These are phyloP conservation scores for Cucurbita maxima DNA, from an alignment of 306 rosid genomes.

Conservation along the genomic window DNA sequence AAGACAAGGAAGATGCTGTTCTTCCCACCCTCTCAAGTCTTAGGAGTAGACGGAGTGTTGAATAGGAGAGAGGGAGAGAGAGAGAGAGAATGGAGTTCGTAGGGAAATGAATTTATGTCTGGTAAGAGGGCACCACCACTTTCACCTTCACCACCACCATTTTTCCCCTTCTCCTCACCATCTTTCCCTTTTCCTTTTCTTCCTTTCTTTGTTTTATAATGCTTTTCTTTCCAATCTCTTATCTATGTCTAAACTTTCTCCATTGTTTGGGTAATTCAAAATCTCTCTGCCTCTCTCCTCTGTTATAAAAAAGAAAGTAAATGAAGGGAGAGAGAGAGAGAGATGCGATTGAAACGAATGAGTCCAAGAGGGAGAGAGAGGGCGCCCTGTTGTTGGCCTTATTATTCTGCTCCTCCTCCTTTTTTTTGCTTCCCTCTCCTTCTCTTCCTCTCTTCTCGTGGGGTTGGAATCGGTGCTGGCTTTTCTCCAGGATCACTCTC, in stretches of 20 bases:
- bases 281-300: not conserved
- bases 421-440: not conserved
- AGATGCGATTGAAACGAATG: slow-evolving; percentile 69
- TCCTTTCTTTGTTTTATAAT: not conserved
- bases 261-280: too few relatives aligned
- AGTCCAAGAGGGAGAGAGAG: slow-evolving; percentile 54
- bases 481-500: slow-evolving; percentile 14
- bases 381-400: slow-evolving; percentile 20
- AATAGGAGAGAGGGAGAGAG: slow-evolving; percentile 5
- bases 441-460: slow-evolving; percentile 26
- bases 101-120: not conserved
- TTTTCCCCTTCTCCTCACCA: not conserved
- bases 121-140: slow-evolving; percentile 13
- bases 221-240: not conserved
- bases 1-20: slow-evolving; percentile 33
- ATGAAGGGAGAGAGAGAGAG: not conserved
- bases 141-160: slow-evolving; percentile 21
- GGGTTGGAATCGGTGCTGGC: slow-evolving; percentile 24
- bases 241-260: not conserved
- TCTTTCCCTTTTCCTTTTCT: not conserved
- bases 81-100: not conserved
- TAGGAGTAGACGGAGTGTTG: slow-evolving; percentile 35
- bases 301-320: not conserved
- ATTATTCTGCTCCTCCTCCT: slow-evolving; percentile 24
- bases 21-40: not conserved